Conservation (phyloP, 805 yeast species). For the Lipomyces mesembrius region DNA sequence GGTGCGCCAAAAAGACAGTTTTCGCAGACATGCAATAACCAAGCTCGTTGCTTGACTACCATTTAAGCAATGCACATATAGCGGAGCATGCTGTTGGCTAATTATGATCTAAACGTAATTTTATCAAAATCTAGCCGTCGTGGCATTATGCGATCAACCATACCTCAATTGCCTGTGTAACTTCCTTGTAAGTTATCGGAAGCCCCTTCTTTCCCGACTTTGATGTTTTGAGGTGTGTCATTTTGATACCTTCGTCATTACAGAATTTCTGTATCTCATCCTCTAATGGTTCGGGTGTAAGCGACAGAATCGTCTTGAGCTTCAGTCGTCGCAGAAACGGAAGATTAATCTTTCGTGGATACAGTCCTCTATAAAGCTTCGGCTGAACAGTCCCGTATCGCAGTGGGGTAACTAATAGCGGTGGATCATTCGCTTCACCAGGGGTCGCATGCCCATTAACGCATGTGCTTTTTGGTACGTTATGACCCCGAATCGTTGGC, state of each 20-base stretch:
- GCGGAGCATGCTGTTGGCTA: conserved; percentile 65
- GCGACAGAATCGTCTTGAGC: conserved; percentile 72
- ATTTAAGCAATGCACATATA: conserved; percentile 83
- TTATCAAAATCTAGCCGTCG: neutral
- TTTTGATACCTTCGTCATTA: conserved; percentile 55
- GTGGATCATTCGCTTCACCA: conserved; percentile 17
- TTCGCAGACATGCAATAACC: conserved; percentile 83
- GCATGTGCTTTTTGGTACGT: neutral
- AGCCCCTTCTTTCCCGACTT: conserved; percentile 65
- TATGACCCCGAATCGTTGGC: neutral
- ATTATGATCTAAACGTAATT: conserved; percentile 52
- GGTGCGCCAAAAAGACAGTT: conserved; percentile 83
- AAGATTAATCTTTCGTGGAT: conserved; percentile 76
- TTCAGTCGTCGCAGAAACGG: conserved; percentile 67
- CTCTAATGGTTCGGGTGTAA: conserved; percentile 75
- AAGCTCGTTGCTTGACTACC: conserved; percentile 88
- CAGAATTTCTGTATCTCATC: conserved; percentile 60
- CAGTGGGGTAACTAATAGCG: conserved; percentile 61
- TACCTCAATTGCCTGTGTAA: conserved; percentile 58
- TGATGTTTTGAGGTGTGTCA: conserved; percentile 54
- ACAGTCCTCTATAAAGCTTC: conserved; percentile 78
- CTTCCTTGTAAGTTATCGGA: conserved; percentile 71
- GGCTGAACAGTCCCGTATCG: conserved; percentile 74
- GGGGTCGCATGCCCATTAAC: neutral
- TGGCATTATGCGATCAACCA: neutral